phyloP scores from a whole-genome alignment of 208 protist genomes.

The Kentomonas sorsogonicus region DNA sequence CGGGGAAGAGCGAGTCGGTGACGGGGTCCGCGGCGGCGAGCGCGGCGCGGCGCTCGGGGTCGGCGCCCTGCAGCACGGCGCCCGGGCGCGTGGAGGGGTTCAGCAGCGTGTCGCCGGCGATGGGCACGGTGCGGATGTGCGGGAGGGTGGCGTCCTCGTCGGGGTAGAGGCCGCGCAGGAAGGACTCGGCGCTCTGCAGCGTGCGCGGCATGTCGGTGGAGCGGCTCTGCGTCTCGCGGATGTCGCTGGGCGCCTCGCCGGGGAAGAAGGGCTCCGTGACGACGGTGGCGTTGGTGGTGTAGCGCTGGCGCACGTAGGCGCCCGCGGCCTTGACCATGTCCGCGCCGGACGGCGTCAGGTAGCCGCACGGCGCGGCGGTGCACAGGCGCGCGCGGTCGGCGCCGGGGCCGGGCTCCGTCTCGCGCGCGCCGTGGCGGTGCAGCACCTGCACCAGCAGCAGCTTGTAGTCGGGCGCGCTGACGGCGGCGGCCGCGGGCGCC shows the following conservation, averaged over 20 bases:
- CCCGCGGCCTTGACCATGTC: conserved; percentile 32
- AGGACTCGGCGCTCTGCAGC: conserved; percentile 45
- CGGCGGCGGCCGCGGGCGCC: background rate
- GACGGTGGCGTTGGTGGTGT: conserved; percentile 17
- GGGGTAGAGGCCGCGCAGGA: conserved; percentile 43
- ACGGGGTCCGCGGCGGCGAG: conserved; percentile 5
- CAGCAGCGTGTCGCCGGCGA: conserved; percentile 27
- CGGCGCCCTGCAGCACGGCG: conserved; percentile 19
- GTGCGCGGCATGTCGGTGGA: conserved; percentile 53
- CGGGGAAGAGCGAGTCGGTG: conserved; percentile 17
- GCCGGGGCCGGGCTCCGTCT: no score
- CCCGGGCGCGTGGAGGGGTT: conserved; percentile 23
- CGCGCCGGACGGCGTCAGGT: conserved; percentile 26
- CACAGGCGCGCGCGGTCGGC: conserved; percentile 23
- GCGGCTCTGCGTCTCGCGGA: conserved; percentile 37
- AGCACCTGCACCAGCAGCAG: conserved; percentile 29
- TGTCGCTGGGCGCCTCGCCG: conserved; percentile 25
- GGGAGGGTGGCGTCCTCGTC: conserved; percentile 28
- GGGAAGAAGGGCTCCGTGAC: conserved; percentile 19
- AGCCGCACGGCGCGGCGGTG: conserved; percentile 24
- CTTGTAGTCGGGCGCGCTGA: no score
- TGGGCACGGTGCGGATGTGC: conserved; percentile 36
- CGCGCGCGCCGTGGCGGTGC: conserved; percentile 41
- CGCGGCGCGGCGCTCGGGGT: conserved; percentile 19
- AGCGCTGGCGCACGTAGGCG: conserved; percentile 28